phyloP scores from a whole-genome alignment of 192 early-diverging fungal species.

The Gigaspora rosea region DNA sequence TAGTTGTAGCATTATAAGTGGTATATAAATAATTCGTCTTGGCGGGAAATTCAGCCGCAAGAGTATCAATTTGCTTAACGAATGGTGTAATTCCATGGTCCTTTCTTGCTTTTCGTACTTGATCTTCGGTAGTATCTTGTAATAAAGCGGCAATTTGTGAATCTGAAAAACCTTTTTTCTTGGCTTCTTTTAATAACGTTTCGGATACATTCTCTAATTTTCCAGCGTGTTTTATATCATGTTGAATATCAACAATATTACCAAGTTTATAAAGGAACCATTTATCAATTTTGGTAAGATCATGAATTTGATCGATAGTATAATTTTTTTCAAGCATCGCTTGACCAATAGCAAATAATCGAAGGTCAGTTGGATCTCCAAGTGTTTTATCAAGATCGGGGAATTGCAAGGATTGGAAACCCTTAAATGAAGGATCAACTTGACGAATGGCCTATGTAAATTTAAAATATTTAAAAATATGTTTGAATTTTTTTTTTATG shows the following conservation, averaged over 20 bases:
- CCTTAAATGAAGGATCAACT: conserved; percentile 89
- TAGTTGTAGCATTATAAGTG: conserved; percentile 93
- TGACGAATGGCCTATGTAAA: conserved; percentile 74
- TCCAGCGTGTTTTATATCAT: conserved; percentile 56
- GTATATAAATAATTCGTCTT: conserved; percentile 98
- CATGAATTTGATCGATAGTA: conserved; percentile 87
- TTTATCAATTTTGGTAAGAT: conserved; percentile 90
- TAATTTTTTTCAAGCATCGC: conserved; percentile 89
- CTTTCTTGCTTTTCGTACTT: conserved; percentile 78
- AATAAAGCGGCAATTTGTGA: conserved; percentile 69
- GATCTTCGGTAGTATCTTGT: conserved; percentile 83
- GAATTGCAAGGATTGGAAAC: conserved; percentile 62
- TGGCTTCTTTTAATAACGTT: conserved; percentile 67
- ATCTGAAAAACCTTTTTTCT: conserved; percentile 98
- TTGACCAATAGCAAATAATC: conserved; percentile 95
- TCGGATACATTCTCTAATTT: conserved; percentile 64
- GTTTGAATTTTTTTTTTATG: not conserved
- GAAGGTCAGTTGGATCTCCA: conserved; percentile 86
- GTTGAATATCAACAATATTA: conserved; percentile 82
- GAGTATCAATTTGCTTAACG: conserved; percentile 98
- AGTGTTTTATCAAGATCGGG: conserved; percentile 85
- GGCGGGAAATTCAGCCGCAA: conserved; percentile 98
- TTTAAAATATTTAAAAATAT: not conserved
- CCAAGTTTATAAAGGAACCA: conserved; percentile 98
- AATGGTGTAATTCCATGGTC: conserved; percentile 86